Evolutionary conservation across 192 early-diverging fungal species (phyloP).

Genomic region (Phlyctochytrium planicorne): DNA sequence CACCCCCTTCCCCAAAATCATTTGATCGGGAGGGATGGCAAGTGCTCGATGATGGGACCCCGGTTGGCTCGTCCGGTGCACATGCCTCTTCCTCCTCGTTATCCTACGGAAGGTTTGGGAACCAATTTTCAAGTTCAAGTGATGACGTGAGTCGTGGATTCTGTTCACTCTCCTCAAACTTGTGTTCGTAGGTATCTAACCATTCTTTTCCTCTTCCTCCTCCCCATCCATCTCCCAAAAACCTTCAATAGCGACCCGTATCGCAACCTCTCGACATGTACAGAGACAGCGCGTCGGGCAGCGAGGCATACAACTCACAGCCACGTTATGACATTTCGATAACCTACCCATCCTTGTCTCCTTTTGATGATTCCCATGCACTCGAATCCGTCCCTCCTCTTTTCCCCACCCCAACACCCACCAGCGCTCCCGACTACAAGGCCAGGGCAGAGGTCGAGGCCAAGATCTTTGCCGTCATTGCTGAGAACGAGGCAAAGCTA

Average conservation of each 20-base stretch:
- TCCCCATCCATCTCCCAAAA: too few relatives aligned
- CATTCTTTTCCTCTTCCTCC: slow-evolving; percentile 2
- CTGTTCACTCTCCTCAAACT: too few relatives aligned
- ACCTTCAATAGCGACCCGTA: background rate
- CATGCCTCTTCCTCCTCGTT: slow-evolving; percentile 1
- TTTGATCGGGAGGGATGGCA: slow-evolving; percentile 14
- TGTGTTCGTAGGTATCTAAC: too few relatives aligned
- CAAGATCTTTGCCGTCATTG: background rate
- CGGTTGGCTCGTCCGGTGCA: background rate
- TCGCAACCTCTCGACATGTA: background rate
- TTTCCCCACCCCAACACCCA: background rate
- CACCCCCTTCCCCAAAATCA: background rate
- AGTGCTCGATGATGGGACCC: slow-evolving; percentile 1
- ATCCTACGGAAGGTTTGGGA: background rate
- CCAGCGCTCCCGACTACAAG: background rate
- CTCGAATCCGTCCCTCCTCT: background rate
- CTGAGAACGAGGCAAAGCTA: slow-evolving; percentile 4
- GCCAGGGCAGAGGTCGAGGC: background rate
- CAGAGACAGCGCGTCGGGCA: background rate
- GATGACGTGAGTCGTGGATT: background rate
- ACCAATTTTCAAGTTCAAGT: background rate
- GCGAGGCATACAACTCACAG: too few relatives aligned
- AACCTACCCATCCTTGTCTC: background rate
- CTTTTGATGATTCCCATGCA: background rate
- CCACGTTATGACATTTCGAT: too few relatives aligned